Conservation (phyloP, 345 rosid genomes). For the Triadica sebifera region DNA sequence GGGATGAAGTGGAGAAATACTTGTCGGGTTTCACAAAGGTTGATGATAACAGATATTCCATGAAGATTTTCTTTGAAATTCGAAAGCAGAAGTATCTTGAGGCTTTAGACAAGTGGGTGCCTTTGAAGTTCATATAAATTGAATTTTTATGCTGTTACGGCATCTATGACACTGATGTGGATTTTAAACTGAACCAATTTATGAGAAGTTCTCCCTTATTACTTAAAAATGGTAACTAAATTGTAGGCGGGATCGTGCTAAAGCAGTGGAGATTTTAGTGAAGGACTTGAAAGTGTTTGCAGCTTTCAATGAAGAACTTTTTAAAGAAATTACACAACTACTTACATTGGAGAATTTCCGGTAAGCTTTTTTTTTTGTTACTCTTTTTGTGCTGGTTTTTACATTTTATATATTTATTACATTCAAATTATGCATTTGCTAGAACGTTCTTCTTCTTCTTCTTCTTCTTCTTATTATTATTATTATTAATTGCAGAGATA, state of each 20-base stretch:
- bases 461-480: conserved; percentile 1
- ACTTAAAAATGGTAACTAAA: not conserved
- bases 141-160: no score
- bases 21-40: conserved; percentile 76
- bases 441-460: no score
- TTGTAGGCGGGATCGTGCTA: conserved; percentile 72
- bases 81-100: conserved; percentile 91
- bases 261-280: conserved; percentile 76
- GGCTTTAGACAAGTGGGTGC: conserved; percentile 75
- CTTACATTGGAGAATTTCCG: conserved; percentile 79
- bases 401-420: not conserved
- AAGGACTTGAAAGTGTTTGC: conserved; percentile 87
- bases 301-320: conserved; percentile 76
- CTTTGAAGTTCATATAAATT: not conserved
- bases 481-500: conserved; percentile 51
- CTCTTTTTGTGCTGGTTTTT: not conserved
- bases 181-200: not conserved
- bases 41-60: conserved; percentile 79
- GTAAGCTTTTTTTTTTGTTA: conserved; percentile 23
- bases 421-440: not conserved
- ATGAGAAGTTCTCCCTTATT: not conserved
- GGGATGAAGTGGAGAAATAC: conserved; percentile 88
- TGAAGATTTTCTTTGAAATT: conserved; percentile 89
- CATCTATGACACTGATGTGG: not conserved
- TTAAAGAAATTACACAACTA: conserved; percentile 81